These are phyloP conservation scores for Geotrichum bryndzae DNA, from an alignment of 1,139 yeast genomes.

Conservation along the genomic window DNA sequence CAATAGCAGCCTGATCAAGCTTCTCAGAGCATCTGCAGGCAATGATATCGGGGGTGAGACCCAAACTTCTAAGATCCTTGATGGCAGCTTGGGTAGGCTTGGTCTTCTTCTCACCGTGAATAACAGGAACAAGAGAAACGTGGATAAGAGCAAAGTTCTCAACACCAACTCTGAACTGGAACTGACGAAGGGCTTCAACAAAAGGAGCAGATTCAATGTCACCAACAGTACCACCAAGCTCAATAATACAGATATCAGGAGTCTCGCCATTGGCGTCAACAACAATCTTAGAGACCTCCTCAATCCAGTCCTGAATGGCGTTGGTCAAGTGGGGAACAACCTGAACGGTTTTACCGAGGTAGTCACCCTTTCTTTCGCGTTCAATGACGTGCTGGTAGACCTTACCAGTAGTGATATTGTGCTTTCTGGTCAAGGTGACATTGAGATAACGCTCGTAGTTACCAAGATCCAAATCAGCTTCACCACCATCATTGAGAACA, in stretches of 20 bases:
- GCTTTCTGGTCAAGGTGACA: conserved; percentile 86
- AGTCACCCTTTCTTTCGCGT: conserved; percentile 93
- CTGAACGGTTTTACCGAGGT: conserved; percentile 98
- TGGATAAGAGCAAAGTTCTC: conserved; percentile 94
- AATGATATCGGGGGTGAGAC: conserved; percentile 92
- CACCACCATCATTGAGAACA: conserved; percentile 97
- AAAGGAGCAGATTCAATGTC: conserved; percentile 98
- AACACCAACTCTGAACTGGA: conserved; percentile 91
- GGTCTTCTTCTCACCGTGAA: conserved; percentile 97
- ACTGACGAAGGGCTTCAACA: conserved; percentile 97
- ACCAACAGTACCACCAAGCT: conserved; percentile 98
- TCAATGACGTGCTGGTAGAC: conserved; percentile 91
- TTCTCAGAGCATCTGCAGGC: conserved; percentile 93
- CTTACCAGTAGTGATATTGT: conserved; percentile 97
- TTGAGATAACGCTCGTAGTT: conserved; percentile 95
- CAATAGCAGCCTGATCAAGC: conserved; percentile 76
- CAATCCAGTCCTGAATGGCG: conserved; percentile 98
- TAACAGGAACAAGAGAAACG: conserved; percentile 94
- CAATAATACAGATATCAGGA: conserved; percentile 90
- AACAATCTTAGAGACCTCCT: conserved; percentile 82
- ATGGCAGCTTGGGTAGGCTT: conserved; percentile 99
- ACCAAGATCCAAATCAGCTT: conserved; percentile 95
- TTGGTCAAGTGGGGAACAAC: conserved; percentile 97
- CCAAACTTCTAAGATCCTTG: conserved; percentile 90
- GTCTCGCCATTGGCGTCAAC: conserved; percentile 87